Evolutionary conservation across 352 stramenopile species (phyloP).

Genomic region (Pythium sp.): DNA sequence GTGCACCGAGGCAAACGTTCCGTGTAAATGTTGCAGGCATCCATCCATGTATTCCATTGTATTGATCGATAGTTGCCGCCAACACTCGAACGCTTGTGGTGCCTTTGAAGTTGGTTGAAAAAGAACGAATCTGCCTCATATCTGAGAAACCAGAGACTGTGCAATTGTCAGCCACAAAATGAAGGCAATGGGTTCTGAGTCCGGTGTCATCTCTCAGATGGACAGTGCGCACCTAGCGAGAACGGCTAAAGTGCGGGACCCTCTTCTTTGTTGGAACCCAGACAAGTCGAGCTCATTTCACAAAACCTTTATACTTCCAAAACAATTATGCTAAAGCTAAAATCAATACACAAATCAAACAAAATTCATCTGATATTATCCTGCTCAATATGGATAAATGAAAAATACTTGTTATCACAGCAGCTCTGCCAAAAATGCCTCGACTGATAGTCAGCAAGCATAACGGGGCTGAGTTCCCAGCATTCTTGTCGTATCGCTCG

Average conservation of each 20-base stretch:
- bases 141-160: neutral
- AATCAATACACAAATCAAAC: neutral
- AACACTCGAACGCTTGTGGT: too few relatives aligned
- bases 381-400: too few relatives aligned
- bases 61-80: too few relatives aligned
- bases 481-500: neutral
- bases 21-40: too few relatives aligned
- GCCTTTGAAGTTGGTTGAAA: too few relatives aligned
- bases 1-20: too few relatives aligned
- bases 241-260: neutral
- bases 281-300: neutral
- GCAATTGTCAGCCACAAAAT: neutral
- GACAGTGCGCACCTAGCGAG: neutral
- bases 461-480: neutral
- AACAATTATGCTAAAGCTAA: neutral
- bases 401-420: too few relatives aligned
- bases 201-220: neutral
- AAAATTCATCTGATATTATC: too few relatives aligned
- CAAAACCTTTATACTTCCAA: neutral
- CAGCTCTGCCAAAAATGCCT: too few relatives aligned
- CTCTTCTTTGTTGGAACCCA: slow-evolving; percentile 1
- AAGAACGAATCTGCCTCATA: neutral
- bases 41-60: too few relatives aligned
- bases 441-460: too few relatives aligned
- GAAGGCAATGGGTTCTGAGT: neutral